These are phyloP conservation scores for Colletotrichum limetticola DNA, from an alignment of 2,329 filamentous ascomycete species.

Conservation along the genomic window DNA sequence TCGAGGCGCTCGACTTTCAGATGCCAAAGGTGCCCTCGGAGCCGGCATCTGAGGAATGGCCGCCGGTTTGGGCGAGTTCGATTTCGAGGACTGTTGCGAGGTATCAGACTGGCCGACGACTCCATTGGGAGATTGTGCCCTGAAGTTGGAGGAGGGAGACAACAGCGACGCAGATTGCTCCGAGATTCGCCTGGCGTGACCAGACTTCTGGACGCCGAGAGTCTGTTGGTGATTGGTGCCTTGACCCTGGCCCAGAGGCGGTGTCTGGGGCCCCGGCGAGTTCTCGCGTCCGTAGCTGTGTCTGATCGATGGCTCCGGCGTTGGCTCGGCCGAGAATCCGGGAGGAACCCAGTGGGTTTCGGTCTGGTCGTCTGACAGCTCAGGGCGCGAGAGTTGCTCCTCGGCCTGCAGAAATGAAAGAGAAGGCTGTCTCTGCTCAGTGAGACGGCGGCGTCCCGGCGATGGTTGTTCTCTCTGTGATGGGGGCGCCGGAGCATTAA, in stretches of 20 bases:
- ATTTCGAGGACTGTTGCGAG: slow-evolving; percentile 9
- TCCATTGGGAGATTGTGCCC: neutral
- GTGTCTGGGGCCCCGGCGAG: neutral
- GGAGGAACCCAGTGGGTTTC: neutral
- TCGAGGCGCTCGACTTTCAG: neutral
- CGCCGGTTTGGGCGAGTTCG: neutral
- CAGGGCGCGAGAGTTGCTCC: neutral
- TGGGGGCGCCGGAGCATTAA: neutral
- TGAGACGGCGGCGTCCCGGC: neutral
- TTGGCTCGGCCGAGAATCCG: neutral
- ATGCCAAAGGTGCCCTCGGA: neutral
- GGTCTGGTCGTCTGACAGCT: neutral
- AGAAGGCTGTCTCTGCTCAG: neutral
- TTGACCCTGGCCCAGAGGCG: neutral
- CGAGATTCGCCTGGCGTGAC: neutral
- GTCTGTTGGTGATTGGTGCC: neutral
- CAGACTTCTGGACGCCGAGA: neutral
- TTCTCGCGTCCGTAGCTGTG: neutral
- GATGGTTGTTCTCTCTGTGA: neutral
- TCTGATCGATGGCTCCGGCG: neutral
- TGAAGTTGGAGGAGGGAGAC: neutral
- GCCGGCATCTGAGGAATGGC: slow-evolving; percentile 5
- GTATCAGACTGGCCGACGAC: neutral
- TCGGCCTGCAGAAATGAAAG: neutral
- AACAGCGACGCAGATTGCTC: slow-evolving; percentile 1